Conservation (phyloP, 345 rosid species). For the Clarkia xantiana region DNA sequence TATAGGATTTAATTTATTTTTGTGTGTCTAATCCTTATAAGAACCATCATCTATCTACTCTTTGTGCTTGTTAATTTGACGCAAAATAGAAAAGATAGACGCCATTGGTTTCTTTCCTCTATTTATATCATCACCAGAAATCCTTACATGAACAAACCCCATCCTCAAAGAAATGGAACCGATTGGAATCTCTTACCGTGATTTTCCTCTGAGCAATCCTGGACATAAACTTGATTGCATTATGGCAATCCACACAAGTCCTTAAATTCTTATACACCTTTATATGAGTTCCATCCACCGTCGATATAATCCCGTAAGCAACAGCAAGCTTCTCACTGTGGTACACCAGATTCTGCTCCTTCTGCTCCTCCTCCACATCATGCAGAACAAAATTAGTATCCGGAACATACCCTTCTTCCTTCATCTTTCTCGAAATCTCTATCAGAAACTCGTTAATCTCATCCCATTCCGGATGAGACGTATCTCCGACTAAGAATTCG, state of each 20-base stretch:
- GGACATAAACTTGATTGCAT: slow-evolving; percentile 72
- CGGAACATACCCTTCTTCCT: slow-evolving; percentile 75
- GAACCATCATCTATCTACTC: too few relatives aligned
- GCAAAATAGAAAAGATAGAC: too few relatives aligned
- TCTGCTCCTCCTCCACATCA: slow-evolving; percentile 87
- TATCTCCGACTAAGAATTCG: slow-evolving; percentile 58
- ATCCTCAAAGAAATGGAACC: slow-evolving; percentile 76
- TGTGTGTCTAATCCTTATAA: too few relatives aligned
- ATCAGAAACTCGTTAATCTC: slow-evolving; percentile 45
- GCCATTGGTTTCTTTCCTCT: too few relatives aligned
- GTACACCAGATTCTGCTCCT: slow-evolving; percentile 63
- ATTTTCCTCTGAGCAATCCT: slow-evolving; percentile 57
- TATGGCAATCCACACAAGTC: slow-evolving; percentile 87
- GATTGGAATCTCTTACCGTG: slow-evolving; percentile 55
- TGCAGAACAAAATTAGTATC: slow-evolving; percentile 61
- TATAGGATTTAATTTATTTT: too few relatives aligned
- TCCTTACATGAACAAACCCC: slow-evolving; percentile 79
- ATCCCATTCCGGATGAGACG: slow-evolving; percentile 47
- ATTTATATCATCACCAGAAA: slow-evolving; percentile 82
- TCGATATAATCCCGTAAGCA: slow-evolving; percentile 70
- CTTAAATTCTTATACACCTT: slow-evolving; percentile 79
- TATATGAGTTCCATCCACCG: slow-evolving; percentile 42
- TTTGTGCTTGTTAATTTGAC: too few relatives aligned
- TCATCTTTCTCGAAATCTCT: slow-evolving; percentile 46
- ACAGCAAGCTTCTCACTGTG: slow-evolving; percentile 92